Evolutionary conservation across 768 basidiomycete genomes (phyloP), one percentile per base, ranked within the genome.

Genomic region (Tylopilus balloui): DNA sequence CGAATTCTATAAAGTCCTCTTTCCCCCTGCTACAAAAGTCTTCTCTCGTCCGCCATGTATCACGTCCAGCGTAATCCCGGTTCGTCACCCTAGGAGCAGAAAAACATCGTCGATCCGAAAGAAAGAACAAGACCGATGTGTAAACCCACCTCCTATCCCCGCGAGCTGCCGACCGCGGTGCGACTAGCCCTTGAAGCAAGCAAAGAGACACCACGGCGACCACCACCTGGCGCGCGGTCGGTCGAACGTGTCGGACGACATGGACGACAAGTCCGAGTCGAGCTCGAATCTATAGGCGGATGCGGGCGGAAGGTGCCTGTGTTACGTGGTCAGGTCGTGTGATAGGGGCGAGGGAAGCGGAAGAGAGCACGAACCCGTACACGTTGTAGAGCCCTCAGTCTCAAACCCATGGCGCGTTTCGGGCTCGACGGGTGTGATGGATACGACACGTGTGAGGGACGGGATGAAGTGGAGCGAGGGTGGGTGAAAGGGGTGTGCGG

Each of bases 101-200:
- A n/a, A n/a, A n/a, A n/a, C n/a, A n/a, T n/a, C n/a, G 24, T 25
- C 4, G 4, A 8, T 25, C 24, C 8, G 8, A 23, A 31, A 11
- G 2, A 31, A 6, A 20, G 10, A 6, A 17, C 1, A 38, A 25
- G 37, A 6, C 12, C 14, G n/a, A 24, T 34, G 4, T 6, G 8
- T 7, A 3, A 2, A 29, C 42, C 8, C 12, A 38, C 45, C 52
- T 54, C 44, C 19, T 51, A 56, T 36, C 6, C 37, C 54, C 54
- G 44, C 55, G 46, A 21, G 27, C 37, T 32, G 37, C 41, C 36
- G 36, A 45, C 49, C 36, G 13, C 3, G 21, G 14, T 13, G 5
- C 60, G 24, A 60, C 65, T 64, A 58, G 14, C 60, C 54, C 47
- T 48, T 64, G 54, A 64, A 54, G 47, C 62, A 68, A 0, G 52